Evolutionary conservation across 345 rosid species (phyloP).

Genomic region (Dovyalis caffra): DNA sequence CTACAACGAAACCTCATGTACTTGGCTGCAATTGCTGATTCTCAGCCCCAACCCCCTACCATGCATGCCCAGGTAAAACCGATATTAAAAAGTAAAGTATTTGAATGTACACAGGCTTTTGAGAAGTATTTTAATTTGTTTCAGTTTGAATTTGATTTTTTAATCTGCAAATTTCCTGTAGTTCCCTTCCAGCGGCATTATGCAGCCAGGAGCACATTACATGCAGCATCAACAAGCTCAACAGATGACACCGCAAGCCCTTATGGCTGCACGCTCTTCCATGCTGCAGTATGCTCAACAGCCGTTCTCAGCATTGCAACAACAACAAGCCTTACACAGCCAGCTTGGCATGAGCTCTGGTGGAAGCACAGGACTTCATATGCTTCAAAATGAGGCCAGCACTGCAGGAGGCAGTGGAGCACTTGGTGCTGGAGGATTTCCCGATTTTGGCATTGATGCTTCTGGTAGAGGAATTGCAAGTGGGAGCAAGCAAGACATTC

Average conservation of each 20-base stretch:
- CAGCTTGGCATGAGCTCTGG: conserved; percentile 90
- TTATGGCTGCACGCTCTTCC: conserved; percentile 88
- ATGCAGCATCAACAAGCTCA: conserved; percentile 90
- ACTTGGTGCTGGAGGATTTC: conserved; percentile 61
- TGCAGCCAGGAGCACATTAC: conserved; percentile 84
- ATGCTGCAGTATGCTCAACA: conserved; percentile 76
- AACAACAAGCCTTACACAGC: conserved; percentile 76
- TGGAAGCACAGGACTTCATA: conserved; percentile 58
- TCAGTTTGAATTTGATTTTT: background rate
- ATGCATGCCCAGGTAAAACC: conserved; percentile 79
- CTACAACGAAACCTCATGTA: conserved; percentile 97
- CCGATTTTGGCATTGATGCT: conserved; percentile 58
- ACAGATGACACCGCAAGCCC: conserved; percentile 84
- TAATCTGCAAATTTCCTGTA: conserved; percentile 25
- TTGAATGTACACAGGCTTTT: background rate
- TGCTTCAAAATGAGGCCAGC: conserved; percentile 55
- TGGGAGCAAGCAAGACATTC: conserved; percentile 83
- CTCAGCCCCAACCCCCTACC: conserved; percentile 89
- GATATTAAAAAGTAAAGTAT: background rate
- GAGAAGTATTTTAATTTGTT: background rate
- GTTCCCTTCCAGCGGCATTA: conserved; percentile 65
- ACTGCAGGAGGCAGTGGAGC: conserved; percentile 68
- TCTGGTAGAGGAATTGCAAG: conserved; percentile 39
- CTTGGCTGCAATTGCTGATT: conserved; percentile 97
- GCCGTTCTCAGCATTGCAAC: conserved; percentile 74